phyloP scores from a whole-genome alignment of 1,139 yeast species.

The Magnusiomyces suaveolens region DNA sequence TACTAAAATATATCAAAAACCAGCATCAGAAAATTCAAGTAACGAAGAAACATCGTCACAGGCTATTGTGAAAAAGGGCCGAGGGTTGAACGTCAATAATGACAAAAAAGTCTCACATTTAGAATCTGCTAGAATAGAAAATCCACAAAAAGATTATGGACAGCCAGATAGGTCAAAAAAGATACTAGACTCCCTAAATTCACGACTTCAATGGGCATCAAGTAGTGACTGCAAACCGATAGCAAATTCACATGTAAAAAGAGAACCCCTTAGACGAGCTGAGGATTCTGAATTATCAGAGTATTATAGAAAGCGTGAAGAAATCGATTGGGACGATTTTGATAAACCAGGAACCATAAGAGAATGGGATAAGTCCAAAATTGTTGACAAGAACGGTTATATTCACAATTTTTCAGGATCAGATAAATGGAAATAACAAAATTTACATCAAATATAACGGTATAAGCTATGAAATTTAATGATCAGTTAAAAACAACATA shows the following conservation, averaged over 20 bases:
- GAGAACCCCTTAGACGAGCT: background rate
- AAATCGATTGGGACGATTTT: background rate
- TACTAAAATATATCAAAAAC: background rate
- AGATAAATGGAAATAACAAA: constrained; percentile 13
- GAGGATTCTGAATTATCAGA: background rate
- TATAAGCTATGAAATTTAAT: too few species aligned
- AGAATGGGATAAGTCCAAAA: constrained; percentile 1
- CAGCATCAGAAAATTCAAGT: background rate
- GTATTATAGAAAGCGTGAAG: background rate
- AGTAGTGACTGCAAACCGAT: background rate
- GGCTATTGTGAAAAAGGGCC: background rate
- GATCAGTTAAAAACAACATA: too few species aligned
- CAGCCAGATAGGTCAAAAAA: background rate
- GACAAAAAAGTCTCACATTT: background rate
- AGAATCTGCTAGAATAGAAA: background rate
- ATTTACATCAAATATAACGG: constrained; percentile 37
- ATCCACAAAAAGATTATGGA: background rate
- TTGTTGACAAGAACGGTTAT: background rate
- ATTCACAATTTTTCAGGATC: background rate
- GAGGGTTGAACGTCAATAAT: background rate
- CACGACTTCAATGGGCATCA: background rate
- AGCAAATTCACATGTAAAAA: background rate
- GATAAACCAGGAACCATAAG: background rate
- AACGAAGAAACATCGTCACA: background rate
- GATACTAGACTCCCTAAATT: background rate